Evolutionary conservation across 768 basidiomycete species (phyloP), one percentile per base, ranked within the genome.

Genomic region (Phaeotremella skinneri): DNA sequence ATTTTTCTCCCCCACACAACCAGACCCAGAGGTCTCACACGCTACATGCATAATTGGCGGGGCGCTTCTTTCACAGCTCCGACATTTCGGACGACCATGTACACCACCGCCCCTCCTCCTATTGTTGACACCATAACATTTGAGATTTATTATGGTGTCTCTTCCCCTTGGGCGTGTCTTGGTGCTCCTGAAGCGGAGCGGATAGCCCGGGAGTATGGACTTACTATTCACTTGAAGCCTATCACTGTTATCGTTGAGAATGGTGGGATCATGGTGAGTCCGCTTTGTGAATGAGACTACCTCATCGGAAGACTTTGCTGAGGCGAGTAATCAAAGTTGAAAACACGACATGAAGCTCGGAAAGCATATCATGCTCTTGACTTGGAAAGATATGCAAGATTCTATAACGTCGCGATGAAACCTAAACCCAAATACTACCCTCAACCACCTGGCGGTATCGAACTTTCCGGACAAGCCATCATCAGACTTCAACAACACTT

Each of bases 361-460:
- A 64, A 64, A 59, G 70, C 64, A 2, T 71, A 71, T 45, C 67
- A 68, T 32, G 67, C 70, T 0, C 56, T 71, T 39, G 70, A 71
- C 61, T 58, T 71, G 2, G 29, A 47, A 13, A 57, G 70, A n/a
- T 57, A 26, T 23, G 59, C 70, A n/a, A 49, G 57, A 42, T 49
- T 42, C 48, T 49, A 55, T 17, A 32, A 42, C 3, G 47, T 67
- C 41, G 49, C 55, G 9, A 26, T 71, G 25, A 65, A 60, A 42
- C 37, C 62, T 3, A 41, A 50, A 17, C 70, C 70, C 3, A 62
- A 56, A 23, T 68, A 62, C 43, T 71, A 68, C 51, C 67, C 67
- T 23, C 63, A 50, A 32, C 52, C 54, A 27, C 54, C 62, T 13
- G 62, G 60, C 3, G 54, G 51, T 16, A 71, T 71, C 42, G 57